Percentiles rank a stretch among this genome's conserved stretches.
These are phyloP conservation scores for Wickerhamomyces canadensis DNA, from an alignment of 805 yeast species.

Conservation along the genomic window DNA sequence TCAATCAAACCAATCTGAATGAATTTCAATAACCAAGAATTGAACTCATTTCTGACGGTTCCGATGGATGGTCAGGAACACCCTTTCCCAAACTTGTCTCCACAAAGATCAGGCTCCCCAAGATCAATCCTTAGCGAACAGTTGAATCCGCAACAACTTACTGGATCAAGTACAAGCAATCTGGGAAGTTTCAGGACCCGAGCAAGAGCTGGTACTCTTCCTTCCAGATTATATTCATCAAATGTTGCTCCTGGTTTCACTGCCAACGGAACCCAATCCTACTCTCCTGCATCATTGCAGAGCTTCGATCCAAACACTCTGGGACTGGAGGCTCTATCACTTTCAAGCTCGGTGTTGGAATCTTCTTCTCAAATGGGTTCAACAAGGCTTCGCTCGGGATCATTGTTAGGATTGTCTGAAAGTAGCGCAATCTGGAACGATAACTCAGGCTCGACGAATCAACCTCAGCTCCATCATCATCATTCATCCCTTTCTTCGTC, in stretches of 20 bases:
- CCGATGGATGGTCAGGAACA: conserved; percentile 17
- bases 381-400: conserved; percentile 49
- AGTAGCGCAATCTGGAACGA: conserved; percentile 58
- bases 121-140: conserved; percentile 20
- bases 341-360: conserved; percentile 7
- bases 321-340: conserved; percentile 17
- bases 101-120: conserved; percentile 24
- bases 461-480: not conserved
- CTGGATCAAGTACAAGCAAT: conserved; percentile 20
- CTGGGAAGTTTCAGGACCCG: conserved; percentile 44
- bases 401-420: conserved; percentile 34
- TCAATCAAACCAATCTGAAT: conserved; percentile 2
- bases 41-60: conserved; percentile 15
- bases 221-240: conserved; percentile 47
- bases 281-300: conserved; percentile 11
- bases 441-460: not conserved
- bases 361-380: no score
- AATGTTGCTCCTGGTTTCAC: conserved; percentile 21
- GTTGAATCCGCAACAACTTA: conserved; percentile 2
- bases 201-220: conserved; percentile 76
- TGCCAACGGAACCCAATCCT: conserved; percentile 4
- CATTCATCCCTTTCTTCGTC: conserved; percentile 5
- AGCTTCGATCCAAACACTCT: conserved; percentile 17
- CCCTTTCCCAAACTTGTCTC: conserved; percentile 15
- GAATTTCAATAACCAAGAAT: conserved; percentile 19